Evolutionary conservation across 306 rosid species (phyloP).

Genomic region (Rosa lucieae): DNA sequence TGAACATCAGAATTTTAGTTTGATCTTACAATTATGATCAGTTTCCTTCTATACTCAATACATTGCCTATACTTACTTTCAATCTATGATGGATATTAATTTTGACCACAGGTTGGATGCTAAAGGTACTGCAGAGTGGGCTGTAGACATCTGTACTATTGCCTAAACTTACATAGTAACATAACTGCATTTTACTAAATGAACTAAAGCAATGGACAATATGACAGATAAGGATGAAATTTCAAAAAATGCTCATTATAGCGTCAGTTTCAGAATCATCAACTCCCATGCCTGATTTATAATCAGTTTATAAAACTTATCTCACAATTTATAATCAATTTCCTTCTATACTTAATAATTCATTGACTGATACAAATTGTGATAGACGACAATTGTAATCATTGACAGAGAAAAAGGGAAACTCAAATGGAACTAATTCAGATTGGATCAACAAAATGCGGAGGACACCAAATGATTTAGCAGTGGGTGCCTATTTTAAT

Average conservation of each 20-base stretch:
- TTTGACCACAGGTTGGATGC: too few species aligned
- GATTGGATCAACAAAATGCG: neutral
- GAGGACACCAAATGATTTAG: neutral
- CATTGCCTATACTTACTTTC: too few species aligned
- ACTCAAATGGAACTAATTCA: too few species aligned
- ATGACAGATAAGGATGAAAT: neutral
- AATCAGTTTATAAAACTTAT: neutral
- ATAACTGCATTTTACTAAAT: neutral
- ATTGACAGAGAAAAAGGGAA: too few species aligned
- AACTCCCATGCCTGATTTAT: neutral
- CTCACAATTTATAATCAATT: neutral
- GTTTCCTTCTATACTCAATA: too few species aligned
- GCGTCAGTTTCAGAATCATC: neutral
- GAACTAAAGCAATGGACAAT: neutral
- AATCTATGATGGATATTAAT: too few species aligned
- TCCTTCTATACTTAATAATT: neutral
- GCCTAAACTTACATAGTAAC: neutral
- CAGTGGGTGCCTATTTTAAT: too few species aligned
- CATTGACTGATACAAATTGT: neutral
- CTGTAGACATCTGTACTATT: neutral
- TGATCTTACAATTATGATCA: too few species aligned
- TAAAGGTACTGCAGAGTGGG: neutral
- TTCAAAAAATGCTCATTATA: neutral
- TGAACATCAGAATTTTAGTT: too few species aligned
- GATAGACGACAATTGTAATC: neutral